Evolutionary conservation across 1,284 basidiomycete species (phyloP).

Genomic region (Singerocomus rubriflavus): DNA sequence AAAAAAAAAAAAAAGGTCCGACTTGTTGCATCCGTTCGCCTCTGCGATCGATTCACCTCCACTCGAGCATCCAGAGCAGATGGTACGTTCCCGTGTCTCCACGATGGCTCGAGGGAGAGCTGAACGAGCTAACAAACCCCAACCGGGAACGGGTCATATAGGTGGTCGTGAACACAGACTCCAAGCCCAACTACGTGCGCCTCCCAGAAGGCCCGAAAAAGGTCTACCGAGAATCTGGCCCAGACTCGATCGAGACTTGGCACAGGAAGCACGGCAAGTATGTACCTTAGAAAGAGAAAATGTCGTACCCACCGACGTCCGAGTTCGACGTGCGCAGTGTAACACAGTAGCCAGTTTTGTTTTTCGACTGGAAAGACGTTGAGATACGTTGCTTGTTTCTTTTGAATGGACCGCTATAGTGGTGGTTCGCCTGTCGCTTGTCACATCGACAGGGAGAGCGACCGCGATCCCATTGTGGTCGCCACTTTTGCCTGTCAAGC

Average conservation of each 20-base stretch:
- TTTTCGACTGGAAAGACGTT: not conserved
- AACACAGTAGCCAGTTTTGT: not conserved
- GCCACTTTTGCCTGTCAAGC: not conserved
- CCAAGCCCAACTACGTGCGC: conserved; percentile 56
- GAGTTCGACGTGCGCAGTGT: too few relatives aligned
- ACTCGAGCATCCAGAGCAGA: conserved; percentile 43
- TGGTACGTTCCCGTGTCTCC: conserved; percentile 35
- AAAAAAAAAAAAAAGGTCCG: conserved; percentile 44
- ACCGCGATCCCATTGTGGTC: not conserved
- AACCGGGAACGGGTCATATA: conserved; percentile 16
- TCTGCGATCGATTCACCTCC: conserved; percentile 55
- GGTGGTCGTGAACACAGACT: conserved; percentile 45
- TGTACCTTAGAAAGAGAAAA: conserved; percentile 21
- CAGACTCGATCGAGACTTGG: conserved; percentile 51
- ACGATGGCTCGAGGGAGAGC: too few relatives aligned
- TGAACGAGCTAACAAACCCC: too few relatives aligned
- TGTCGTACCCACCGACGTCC: too few relatives aligned
- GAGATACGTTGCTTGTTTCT: not conserved
- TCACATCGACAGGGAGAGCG: not conserved
- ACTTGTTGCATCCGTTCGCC: conserved; percentile 59
- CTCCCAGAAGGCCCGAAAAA: conserved; percentile 55
- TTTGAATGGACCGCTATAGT: not conserved
- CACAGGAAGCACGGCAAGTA: conserved; percentile 49
- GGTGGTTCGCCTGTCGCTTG: too few relatives aligned
- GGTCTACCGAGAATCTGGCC: conserved; percentile 41